A percentile compares a stretch with the other conserved stretches of the same genome.
phyloP scores from a whole-genome alignment of 441 rosid species.

The Mallotus repandus region DNA sequence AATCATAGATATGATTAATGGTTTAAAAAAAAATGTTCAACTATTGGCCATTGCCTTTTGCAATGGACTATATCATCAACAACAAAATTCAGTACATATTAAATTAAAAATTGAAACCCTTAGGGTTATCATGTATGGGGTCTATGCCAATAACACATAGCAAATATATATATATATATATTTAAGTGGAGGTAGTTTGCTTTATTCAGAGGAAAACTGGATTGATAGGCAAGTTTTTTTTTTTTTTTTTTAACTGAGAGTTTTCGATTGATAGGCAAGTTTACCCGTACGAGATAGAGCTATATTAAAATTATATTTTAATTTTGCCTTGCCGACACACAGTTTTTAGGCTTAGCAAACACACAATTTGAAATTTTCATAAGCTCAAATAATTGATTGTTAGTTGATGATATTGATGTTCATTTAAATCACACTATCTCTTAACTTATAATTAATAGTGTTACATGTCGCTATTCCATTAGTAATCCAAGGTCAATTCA shows the following conservation, averaged over 20 bases:
- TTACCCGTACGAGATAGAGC: neutral
- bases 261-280: no score
- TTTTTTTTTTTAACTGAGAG: no score
- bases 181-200: neutral
- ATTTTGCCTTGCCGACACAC: constrained; percentile 29
- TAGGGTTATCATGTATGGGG: no score
- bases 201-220: neutral
- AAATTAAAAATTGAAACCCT: no score
- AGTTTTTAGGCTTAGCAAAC: neutral
- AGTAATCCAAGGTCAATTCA: neutral
- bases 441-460: neutral
- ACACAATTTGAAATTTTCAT: neutral
- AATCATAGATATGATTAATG: no score
- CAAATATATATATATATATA: no score
- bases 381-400: constrained; percentile 12
- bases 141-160: no score
- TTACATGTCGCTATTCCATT: neutral
- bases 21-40: no score
- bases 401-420: constrained; percentile 26
- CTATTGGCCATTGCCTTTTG: no score
- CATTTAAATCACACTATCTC: constrained; percentile 14
- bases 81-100: no score
- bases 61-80: no score
- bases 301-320: neutral
- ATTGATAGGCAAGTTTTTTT: neutral